These are phyloP conservation scores for Jamesozyma gamospora DNA, from an alignment of 805 yeast species.

Conservation along the genomic window DNA sequence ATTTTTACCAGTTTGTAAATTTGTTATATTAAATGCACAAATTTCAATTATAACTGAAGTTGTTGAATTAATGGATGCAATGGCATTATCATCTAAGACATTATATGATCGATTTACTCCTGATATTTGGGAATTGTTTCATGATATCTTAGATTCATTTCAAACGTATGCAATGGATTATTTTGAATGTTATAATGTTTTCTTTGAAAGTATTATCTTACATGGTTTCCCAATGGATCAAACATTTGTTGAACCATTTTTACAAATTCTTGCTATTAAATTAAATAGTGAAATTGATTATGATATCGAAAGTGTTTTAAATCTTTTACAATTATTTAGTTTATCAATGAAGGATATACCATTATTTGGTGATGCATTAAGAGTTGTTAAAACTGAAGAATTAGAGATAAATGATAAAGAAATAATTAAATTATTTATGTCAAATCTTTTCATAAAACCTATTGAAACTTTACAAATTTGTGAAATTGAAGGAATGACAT, in stretches of 20 bases:
- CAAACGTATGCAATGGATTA: slow-evolving; percentile 52
- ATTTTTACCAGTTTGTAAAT: slow-evolving; percentile 48
- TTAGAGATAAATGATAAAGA: slow-evolving; percentile 33
- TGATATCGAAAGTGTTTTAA: slow-evolving; percentile 31
- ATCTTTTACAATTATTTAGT: slow-evolving; percentile 24
- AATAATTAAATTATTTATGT: slow-evolving; percentile 49
- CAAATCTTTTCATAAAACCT: slow-evolving; percentile 57
- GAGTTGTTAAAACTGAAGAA: slow-evolving; percentile 25
- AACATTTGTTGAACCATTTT: slow-evolving; percentile 21
- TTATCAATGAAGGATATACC: slow-evolving; percentile 27
- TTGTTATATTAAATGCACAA: slow-evolving; percentile 48
- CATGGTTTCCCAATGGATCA: slow-evolving; percentile 38
- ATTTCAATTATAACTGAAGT: slow-evolving; percentile 52
- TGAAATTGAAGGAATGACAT: slow-evolving; percentile 37
- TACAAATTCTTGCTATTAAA: slow-evolving; percentile 21
- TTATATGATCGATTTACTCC: slow-evolving; percentile 39
- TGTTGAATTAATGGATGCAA: slow-evolving; percentile 52
- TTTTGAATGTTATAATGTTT: slow-evolving; percentile 46
- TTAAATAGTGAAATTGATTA: slow-evolving; percentile 30
- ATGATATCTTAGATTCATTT: slow-evolving; percentile 41
- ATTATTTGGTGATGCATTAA: slow-evolving; percentile 19
- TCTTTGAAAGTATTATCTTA: slow-evolving; percentile 44
- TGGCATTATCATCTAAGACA: slow-evolving; percentile 39
- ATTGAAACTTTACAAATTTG: slow-evolving; percentile 42
- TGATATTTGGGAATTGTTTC: slow-evolving; percentile 43